Base-by-base conservation (phyloP, 1,284 basidiomycete species). In the Vanrija sp. region DNA sequence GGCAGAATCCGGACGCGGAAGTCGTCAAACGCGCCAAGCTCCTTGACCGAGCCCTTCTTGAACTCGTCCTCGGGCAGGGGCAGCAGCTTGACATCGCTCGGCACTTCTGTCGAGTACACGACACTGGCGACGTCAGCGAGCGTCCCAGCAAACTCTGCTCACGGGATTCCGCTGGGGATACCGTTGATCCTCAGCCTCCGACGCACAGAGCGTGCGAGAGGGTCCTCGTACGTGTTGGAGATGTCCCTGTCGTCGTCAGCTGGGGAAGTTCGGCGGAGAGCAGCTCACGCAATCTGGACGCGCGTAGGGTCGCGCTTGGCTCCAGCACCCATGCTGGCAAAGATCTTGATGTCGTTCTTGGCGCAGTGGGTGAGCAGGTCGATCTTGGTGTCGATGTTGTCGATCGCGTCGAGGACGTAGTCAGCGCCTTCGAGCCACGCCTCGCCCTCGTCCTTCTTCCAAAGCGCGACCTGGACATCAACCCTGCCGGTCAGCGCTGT, bases 271-370 rank as follows among this genome's bases (percentile, higher is more conserved):
- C 14, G 19, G 7, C 0, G 8, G 1, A 61, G 9, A 14, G 25
- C 25, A 10, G 31, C 75, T 57, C 42, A 78, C 77, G 78, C 79
- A 56, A 98, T 96, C 75, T 98, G 95, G 23, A 98, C 83, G 27
- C 93, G 83, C 5, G 93, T 96, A 0, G 96, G 93, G 72, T 99
- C 96, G 57, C 82, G 83, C 77, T 98, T 99, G 7, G 94, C 89
- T n/a, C 94, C 88, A 1, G 95, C 91, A 41, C 96, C 96, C 91
- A 98, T 96, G 18, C 91, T 92, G 1, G 93, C 89, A 75, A 98
- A 96, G 18, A 96, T 87, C 78, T 88, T 89, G 73, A 93, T 84
- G 35, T 79, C 71, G 60, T 85, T 79, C 54, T 85, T 81, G 63
- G 87, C 82, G 65, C 92, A 95, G 68, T 92, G 85, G 52, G 87